These are phyloP conservation scores for Podospora australis DNA, from an alignment of 495 filamentous ascomycete genomes.

Conservation along the genomic window DNA sequence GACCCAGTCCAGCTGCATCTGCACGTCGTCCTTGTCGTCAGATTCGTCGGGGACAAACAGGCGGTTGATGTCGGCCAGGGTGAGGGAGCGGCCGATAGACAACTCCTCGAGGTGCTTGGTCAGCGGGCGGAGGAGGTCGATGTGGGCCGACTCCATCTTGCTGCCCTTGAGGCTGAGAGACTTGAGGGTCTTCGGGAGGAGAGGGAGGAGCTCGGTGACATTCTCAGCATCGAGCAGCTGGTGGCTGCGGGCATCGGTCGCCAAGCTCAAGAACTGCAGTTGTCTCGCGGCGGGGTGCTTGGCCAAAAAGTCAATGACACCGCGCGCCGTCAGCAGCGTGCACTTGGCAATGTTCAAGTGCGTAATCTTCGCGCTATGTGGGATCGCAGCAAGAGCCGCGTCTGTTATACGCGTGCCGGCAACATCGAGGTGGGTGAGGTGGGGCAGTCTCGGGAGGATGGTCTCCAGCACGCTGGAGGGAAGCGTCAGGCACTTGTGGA, in stretches of 20 bases:
- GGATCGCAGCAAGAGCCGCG: slow-evolving; percentile 64
- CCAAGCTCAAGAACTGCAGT: slow-evolving; percentile 68
- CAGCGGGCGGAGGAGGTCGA: slow-evolving; percentile 58
- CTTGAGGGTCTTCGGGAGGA: slow-evolving; percentile 60
- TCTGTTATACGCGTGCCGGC: slow-evolving; percentile 75
- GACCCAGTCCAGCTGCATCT: slow-evolving; percentile 41
- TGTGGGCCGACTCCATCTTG: slow-evolving; percentile 59
- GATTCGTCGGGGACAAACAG: slow-evolving; percentile 47
- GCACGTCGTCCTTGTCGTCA: slow-evolving; percentile 20
- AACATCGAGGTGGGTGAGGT: slow-evolving; percentile 75
- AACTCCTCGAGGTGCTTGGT: slow-evolving; percentile 79
- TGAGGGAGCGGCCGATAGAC: slow-evolving; percentile 63
- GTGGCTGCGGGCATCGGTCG: slow-evolving; percentile 66
- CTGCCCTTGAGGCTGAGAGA: slow-evolving; percentile 75
- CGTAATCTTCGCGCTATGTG: slow-evolving; percentile 62
- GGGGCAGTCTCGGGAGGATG: slow-evolving; percentile 60
- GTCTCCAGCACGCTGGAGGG: slow-evolving; percentile 60
- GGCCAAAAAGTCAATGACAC: slow-evolving; percentile 64
- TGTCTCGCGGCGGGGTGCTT: slow-evolving; percentile 64
- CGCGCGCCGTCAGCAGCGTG: slow-evolving; percentile 58
- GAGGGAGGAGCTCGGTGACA: slow-evolving; percentile 54
- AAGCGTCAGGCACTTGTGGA: slow-evolving; percentile 78
- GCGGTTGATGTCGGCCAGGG: slow-evolving; percentile 56
- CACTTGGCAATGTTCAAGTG: slow-evolving; percentile 79
- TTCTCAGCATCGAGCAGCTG: slow-evolving; percentile 63